Base-by-base conservation (phyloP, 1,139 yeast genomes). In the Eremothecium gossypii region DNA sequence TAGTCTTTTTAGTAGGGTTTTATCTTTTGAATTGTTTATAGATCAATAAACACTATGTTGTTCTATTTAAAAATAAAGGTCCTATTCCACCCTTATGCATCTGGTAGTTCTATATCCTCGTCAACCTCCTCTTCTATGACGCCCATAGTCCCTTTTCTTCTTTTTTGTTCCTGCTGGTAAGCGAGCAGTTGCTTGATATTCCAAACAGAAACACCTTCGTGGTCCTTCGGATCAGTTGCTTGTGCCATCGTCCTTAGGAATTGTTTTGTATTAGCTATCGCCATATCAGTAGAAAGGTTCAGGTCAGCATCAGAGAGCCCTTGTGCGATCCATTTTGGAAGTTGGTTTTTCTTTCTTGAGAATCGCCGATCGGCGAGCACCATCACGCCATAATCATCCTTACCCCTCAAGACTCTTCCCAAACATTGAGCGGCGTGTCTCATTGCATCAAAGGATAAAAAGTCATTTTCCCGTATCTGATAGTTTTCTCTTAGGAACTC, bases 381-480 rank as follows among this genome's bases (percentile, higher is more conserved):
- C 99, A 91, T 91, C 55, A 93, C 84, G 47, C 99, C 99, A 61
- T 93, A 91, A 66, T 91, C 99, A 60, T 91, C 96, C 60, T 91
- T 91, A 49, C 99, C 98, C 67, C 99, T 77, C 51, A 91, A 68
- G 42, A 91, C 98, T 59, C 99, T 77, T 10, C 99, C 99, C 55
- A 91, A 66, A 66, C 99, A 91, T 65, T 91, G 99, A 0, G 99
- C 98, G 2, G 98, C 99, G 68, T 91, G 99, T 59, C 99, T 77
- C 98, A 91, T 93, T 28, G 99, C 99, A 65, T 91, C 99, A 72
- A 91, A 91, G 17, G 97, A 87, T 36, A 91, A 64, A 58, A 91
- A 91, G 56, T 93, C 98, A 58, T 86, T 89, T 57, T 91, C 98
- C 49, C 86, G 73, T 42, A 91, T 91, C 54, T 86, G 94, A 58